Evolutionary conservation across 179 eudicot species (phyloP).

Genomic region (Drosera spatulata): DNA sequence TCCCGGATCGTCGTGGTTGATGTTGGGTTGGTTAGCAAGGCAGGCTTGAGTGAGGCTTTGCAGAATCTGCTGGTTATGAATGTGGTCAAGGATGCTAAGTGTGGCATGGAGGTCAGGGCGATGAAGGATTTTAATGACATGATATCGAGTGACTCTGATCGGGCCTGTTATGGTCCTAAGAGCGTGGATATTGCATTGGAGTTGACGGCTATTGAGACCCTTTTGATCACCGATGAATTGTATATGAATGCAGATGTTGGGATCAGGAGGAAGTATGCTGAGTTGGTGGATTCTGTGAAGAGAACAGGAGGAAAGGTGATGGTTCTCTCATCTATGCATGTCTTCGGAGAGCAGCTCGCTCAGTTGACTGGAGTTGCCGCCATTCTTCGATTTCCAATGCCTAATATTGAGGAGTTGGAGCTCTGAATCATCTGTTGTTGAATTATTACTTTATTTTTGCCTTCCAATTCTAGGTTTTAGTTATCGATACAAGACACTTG

Average conservation of each 20-base stretch:
- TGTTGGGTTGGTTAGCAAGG: constrained; percentile 5
- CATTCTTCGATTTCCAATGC: constrained; percentile 30
- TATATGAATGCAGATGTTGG: constrained; percentile 14
- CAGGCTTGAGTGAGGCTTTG: constrained; percentile 20
- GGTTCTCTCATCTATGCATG: constrained; percentile 11
- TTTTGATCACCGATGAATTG: constrained; percentile 27
- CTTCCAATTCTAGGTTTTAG: too few relatives aligned
- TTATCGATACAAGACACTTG: too few relatives aligned
- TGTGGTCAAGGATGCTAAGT: constrained; percentile 10
- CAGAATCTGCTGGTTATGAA: constrained; percentile 6
- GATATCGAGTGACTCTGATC: constrained; percentile 11
- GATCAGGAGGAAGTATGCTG: constrained; percentile 17
- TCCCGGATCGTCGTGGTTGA: constrained; percentile 13
- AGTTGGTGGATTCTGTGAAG: constrained; percentile 25
- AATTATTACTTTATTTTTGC: too few relatives aligned
- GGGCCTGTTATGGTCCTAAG: constrained; percentile 29
- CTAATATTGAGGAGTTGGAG: constrained; percentile 19
- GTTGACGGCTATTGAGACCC: constrained; percentile 21
- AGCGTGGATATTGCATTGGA: constrained; percentile 18
- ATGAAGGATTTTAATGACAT: constrained; percentile 15
- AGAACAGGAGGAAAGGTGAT: constrained; percentile 22
- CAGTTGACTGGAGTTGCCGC: constrained; percentile 31
- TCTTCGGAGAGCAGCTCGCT: constrained; percentile 17
- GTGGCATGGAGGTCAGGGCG: constrained; percentile 9
- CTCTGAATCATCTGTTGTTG: constrained; percentile 2